Base-by-base conservation (phyloP, 2,329 filamentous ascomycete species). In the Emmonsia crescens region DNA sequence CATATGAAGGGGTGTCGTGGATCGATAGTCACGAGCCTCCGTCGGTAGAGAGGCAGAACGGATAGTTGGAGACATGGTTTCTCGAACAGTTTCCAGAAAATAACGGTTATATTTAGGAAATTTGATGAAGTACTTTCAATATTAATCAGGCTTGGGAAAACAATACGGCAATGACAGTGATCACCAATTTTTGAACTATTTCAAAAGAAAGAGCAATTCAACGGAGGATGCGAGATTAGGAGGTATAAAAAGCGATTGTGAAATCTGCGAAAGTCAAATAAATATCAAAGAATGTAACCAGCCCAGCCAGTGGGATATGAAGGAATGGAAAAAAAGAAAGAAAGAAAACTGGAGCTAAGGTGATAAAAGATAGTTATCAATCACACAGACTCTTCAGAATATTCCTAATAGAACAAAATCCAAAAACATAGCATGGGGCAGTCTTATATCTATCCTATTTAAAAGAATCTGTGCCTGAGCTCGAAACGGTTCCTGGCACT, bases 241-340 rank as follows among this genome's bases (percentile, higher is more conserved):
- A 42, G 59, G 58, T 44, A 42, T 57, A 38, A 40, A 42, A 59
- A n/a, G 60, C 57, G 63, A 63, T 66, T 63, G 52, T 67, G 64
- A 64, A 67, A 67, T 71, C 66, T 65, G 68, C 44, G 36, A 48
- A 55, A 58, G n/a, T 52, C 36, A 65, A 60, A 63, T 65, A 67
- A 66, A 68, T 69, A 71, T 64, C 76, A 80, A 79, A 72, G 78
- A 80, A 80, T 76, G 78, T 74, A 79, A 74, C 76, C 75, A 77
- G 76, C 79, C 79, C 79, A 80, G 73, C 79, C 79, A 79, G 79
- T 80, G 79, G 78, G 78, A 71, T 70, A 71, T 76, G 72, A 79
- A 79, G 73, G 77, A 79, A 74, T 75, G 76, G 73, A 68, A 64
- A 55, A 27, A 79, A 79, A 73, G 76, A 79, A 74, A 75, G 76